Percentiles rank a stretch among this genome's conserved stretches.
Evolutionary conservation across 139 green algal genomes (phyloP).

Genomic region (Chlamydomonas sp.): DNA sequence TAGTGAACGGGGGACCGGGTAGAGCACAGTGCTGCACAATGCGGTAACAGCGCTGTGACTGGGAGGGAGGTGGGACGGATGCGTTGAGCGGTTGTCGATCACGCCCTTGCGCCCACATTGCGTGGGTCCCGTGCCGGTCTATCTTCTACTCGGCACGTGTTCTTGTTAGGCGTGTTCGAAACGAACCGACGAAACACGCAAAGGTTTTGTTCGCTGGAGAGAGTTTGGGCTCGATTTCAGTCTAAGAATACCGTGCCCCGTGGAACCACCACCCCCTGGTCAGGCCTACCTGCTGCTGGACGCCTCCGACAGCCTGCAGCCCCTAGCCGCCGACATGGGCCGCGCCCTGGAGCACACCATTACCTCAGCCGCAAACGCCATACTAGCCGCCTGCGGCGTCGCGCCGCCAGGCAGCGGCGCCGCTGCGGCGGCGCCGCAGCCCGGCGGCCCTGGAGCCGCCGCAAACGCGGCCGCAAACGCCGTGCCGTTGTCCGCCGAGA

Average conservation of each 20-base stretch:
- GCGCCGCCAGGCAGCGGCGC: not conserved
- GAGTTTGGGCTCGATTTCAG: too few species aligned
- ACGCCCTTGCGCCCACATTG: too few species aligned
- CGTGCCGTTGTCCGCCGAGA: constrained; percentile 45
- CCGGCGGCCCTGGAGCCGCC: not conserved
- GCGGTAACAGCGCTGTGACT: too few species aligned
- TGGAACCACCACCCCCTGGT: not conserved
- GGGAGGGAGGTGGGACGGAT: too few species aligned
- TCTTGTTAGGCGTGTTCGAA: too few species aligned
- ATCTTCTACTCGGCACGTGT: too few species aligned
- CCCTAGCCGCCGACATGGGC: constrained; percentile 12
- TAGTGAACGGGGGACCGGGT: not conserved
- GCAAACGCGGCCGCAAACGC: not conserved
- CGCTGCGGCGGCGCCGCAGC: constrained; percentile 1
- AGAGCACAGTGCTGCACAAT: too few species aligned
- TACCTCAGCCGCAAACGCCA: not conserved
- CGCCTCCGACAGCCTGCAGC: constrained; percentile 24
- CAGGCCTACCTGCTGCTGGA: constrained; percentile 67
- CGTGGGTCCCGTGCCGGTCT: too few species aligned
- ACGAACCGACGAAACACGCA: too few species aligned
- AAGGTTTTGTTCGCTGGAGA: too few species aligned
- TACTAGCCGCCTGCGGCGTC: constrained; percentile 2
- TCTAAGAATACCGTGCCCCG: not conserved
- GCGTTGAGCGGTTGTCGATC: too few species aligned
- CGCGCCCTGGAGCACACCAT: constrained; percentile 8